A percentile compares a stretch with the other conserved stretches of the same genome.
phyloP scores from a whole-genome alignment of 2,329 filamentous ascomycete species.

The Niveomyces coronatus region DNA sequence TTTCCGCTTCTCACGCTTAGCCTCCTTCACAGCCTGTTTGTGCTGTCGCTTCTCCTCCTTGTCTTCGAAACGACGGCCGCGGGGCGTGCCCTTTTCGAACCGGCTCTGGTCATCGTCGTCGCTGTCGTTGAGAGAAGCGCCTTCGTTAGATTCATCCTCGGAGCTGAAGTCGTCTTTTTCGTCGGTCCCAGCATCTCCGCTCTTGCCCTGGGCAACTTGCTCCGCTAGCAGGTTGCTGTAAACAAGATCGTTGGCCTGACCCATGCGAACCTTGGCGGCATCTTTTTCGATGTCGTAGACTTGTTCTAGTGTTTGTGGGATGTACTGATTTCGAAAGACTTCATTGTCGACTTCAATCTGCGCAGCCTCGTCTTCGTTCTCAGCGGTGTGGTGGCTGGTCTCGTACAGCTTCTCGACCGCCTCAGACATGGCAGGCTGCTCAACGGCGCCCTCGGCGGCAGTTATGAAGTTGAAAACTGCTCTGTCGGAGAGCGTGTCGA shows the following conservation, averaged over 20 bases:
- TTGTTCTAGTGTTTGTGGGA: slow-evolving; percentile 89
- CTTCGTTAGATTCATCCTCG: slow-evolving; percentile 30
- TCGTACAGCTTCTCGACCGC: slow-evolving; percentile 59
- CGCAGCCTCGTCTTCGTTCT: slow-evolving; percentile 41
- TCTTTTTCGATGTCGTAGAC: slow-evolving; percentile 96
- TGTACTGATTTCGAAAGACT: slow-evolving; percentile 93
- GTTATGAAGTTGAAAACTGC: slow-evolving; percentile 80
- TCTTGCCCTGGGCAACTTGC: slow-evolving; percentile 37
- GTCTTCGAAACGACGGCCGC: slow-evolving; percentile 80
- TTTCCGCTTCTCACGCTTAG: slow-evolving; percentile 85
- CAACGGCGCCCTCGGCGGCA: slow-evolving; percentile 44
- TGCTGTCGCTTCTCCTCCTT: slow-evolving; percentile 77
- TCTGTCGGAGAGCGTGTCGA: slow-evolving; percentile 70
- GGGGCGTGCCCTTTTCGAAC: slow-evolving; percentile 58
- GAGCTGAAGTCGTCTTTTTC: slow-evolving; percentile 26
- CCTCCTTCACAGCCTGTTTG: slow-evolving; percentile 87
- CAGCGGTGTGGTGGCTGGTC: slow-evolving; percentile 36
- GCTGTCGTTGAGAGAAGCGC: slow-evolving; percentile 31
- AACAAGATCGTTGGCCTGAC: slow-evolving; percentile 65
- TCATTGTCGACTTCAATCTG: slow-evolving; percentile 72
- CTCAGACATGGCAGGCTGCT: slow-evolving; percentile 49
- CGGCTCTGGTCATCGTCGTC: slow-evolving; percentile 40
- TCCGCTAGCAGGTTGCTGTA: slow-evolving; percentile 78
- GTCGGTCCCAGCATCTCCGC: slow-evolving; percentile 23
- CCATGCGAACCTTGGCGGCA: slow-evolving; percentile 62